These are phyloP conservation scores for Zygoascus ofunaensis DNA, from an alignment of 805 yeast genomes.

Conservation along the genomic window DNA sequence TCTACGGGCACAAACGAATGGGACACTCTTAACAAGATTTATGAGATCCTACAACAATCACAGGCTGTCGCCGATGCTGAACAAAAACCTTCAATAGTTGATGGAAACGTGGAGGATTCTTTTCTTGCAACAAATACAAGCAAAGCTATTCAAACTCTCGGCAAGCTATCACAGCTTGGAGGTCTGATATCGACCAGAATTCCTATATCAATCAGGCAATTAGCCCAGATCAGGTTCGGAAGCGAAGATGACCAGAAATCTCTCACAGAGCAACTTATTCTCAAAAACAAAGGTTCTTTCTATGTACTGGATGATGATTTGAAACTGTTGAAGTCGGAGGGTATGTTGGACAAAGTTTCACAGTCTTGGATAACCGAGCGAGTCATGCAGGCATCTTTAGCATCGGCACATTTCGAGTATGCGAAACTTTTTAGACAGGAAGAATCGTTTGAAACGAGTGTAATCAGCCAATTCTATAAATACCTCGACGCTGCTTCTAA, in stretches of 20 bases:
- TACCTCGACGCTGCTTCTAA: constrained; percentile 37
- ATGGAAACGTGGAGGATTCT: too few species aligned
- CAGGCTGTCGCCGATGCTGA: not conserved
- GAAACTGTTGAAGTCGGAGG: not conserved
- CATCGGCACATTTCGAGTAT: constrained; percentile 20
- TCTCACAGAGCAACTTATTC: constrained; percentile 7
- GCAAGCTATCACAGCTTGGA: constrained; percentile 12
- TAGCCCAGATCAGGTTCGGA: constrained; percentile 12
- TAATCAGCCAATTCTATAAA: constrained; percentile 30
- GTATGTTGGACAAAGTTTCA: constrained; percentile 8
- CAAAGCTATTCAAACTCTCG: constrained; percentile 9
- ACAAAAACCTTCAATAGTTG: not conserved
- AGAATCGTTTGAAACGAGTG: constrained; percentile 4
- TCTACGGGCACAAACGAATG: not conserved
- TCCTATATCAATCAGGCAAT: constrained; percentile 10
- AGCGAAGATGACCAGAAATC: constrained; percentile 12
- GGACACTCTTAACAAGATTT: constrained; percentile 5
- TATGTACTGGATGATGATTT: constrained; percentile 5
- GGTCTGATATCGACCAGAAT: constrained; percentile 13
- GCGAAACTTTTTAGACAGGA: constrained; percentile 9
- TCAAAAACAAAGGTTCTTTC: constrained; percentile 4
- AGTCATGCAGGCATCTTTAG: constrained; percentile 17
- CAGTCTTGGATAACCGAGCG: constrained; percentile 8
- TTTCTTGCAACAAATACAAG: constrained; percentile 2
- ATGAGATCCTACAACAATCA: not conserved